Evolutionary conservation across 257 asterid genomes (phyloP).

Genomic region (Solanum dulcamara): DNA sequence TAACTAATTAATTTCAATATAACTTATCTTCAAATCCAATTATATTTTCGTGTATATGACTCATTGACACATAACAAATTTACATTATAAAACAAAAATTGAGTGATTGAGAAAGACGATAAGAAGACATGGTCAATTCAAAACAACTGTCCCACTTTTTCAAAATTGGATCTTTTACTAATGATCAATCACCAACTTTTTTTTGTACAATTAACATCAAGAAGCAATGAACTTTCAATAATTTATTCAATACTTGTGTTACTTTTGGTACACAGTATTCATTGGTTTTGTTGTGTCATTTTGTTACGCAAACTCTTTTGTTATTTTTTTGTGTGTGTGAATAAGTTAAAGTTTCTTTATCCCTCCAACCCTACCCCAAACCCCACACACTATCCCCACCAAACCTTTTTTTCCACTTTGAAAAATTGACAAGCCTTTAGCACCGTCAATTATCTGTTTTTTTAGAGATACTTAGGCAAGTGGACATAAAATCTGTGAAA

Average conservation of each 20-base stretch:
- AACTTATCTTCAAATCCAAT: not conserved
- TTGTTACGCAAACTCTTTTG: not conserved
- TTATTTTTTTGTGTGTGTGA: not conserved
- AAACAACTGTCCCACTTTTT: not conserved
- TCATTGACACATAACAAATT: not conserved
- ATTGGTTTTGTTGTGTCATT: not conserved
- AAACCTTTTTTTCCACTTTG: not conserved
- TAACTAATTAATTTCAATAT: not conserved
- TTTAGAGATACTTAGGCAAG: not conserved
- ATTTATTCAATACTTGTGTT: not conserved
- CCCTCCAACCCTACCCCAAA: not conserved
- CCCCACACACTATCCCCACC: not conserved
- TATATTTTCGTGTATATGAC: not conserved
- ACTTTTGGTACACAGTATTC: not conserved
- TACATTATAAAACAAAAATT: not conserved
- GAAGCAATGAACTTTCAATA: not conserved
- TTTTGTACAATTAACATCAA: not conserved
- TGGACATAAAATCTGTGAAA: not conserved
- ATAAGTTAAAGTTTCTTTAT: not conserved
- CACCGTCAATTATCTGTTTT: not conserved
- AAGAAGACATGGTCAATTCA: not conserved
- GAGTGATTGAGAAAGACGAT: not conserved
- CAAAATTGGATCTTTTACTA: not conserved
- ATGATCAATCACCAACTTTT: not conserved
- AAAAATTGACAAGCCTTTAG: not conserved